Base-by-base conservation (phyloP, 2,329 filamentous ascomycete species). In the Alternaria brassicae region DNA sequence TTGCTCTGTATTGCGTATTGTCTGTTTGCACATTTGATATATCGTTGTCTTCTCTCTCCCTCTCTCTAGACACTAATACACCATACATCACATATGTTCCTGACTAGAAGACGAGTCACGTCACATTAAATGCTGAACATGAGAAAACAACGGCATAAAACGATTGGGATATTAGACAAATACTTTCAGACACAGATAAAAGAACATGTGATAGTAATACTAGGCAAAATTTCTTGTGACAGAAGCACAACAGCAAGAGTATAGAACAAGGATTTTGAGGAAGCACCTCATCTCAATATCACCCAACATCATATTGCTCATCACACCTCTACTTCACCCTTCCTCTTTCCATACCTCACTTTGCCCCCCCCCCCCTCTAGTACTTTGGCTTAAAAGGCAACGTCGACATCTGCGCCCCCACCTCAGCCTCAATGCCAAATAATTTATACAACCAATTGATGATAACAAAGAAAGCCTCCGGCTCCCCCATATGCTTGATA, bases 401-500 rank as follows among this genome's bases (percentile, higher is more conserved):
- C n/a, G 78, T 81, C 67, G 77, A 77, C 77, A 84, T 71, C 69
- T 83, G 81, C 60, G 77, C 74, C 5, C 69, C 72, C 1, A 79
- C 72, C 68, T 82, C 75, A 19, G 67, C 77, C 52, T 82, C 50
- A 32, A 83, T 74, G 1, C 76, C 80, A 63, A 83, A 81, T n/a
- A 84, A 55, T 59, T 75, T 73, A 67, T 83, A 84, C 41, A 84
- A 67, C 82, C 82, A 84, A 44, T 73, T 76, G 44, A 84, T 53
- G 32, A 83, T 83, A 50, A 84, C 74, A 52, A 79, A 74, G 60
- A 83, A 84, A 52, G 76, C 79, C 67, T 80, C 78, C 5, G 82
- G 82, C 72, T 84, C 82, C 1, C 82, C 82, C 82, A 84, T 84
- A 56, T 84, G 82, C 71, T 82, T 83, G 10, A 69, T 71, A 0